These are phyloP conservation scores for Arabidopsis arenosa DNA, from an alignment of 345 rosid genomes.

Conservation along the genomic window DNA sequence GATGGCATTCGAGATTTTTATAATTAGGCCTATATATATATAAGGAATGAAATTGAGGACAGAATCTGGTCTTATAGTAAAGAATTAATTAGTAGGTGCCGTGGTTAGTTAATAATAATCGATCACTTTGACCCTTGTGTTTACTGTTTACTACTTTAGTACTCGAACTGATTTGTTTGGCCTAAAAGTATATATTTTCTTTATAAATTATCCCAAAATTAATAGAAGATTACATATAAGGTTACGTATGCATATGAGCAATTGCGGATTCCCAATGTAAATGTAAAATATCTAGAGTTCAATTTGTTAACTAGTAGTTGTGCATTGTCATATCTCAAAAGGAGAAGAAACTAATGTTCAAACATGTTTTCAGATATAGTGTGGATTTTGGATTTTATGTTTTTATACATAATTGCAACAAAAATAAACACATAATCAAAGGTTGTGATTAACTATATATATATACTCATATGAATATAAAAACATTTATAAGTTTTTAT, in stretches of 20 bases:
- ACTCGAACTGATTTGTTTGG: constrained; percentile 21
- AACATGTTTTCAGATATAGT: neutral
- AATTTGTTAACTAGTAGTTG: neutral
- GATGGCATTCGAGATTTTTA: constrained; percentile 2
- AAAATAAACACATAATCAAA: neutral
- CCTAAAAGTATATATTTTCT: constrained; percentile 33
- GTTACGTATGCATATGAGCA: neutral
- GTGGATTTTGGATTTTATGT: neutral
- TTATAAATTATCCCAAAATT: neutral
- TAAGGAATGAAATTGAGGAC: neutral
- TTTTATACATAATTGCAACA: neutral
- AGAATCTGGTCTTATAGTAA: neutral
- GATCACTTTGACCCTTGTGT: constrained; percentile 21
- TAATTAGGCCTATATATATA: neutral
- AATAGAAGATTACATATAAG: neutral
- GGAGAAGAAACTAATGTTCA: neutral
- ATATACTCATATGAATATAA: neutral
- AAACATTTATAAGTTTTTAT: neutral
- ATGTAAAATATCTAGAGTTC: neutral
- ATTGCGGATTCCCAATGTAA: neutral
- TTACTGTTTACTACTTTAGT: constrained; percentile 19
- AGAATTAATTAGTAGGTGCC: neutral
- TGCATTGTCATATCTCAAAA: neutral
- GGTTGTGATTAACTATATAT: neutral
- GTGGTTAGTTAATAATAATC: constrained; percentile 2